phyloP scores from a whole-genome alignment of 2,329 filamentous ascomycete genomes.

The Fusarium floridanum region DNA sequence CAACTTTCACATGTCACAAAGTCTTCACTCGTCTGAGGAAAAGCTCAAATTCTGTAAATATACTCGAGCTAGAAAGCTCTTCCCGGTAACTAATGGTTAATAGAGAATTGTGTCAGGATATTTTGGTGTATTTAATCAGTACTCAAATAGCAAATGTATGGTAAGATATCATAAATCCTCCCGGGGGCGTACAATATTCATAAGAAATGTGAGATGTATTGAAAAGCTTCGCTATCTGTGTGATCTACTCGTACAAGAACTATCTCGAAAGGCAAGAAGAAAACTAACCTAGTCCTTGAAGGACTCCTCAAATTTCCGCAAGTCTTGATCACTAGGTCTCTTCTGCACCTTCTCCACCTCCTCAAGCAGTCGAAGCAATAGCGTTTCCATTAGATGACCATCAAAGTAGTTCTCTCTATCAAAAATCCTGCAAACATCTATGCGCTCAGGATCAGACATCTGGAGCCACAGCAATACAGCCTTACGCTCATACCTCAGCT shows the following conservation, averaged over 20 bases:
- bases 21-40: background rate
- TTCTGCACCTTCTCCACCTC: background rate
- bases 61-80: accelerated
- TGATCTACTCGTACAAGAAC: background rate
- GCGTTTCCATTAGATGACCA: background rate
- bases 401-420: background rate
- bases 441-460: background rate
- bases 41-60: background rate
- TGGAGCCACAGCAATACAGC: background rate
- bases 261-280: background rate
- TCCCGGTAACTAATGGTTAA: background rate
- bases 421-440: background rate
- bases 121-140: background rate
- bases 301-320: background rate
- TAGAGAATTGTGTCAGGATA: background rate
- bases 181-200: background rate
- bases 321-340: background rate
- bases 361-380: background rate
- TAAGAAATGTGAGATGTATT: background rate
- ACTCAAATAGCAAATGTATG: background rate
- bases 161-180: background rate
- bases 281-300: background rate
- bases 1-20: background rate
- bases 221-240: background rate
- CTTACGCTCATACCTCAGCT: background rate